A percentile compares a stretch with the other conserved stretches of the same genome.
These are phyloP conservation scores for Danielia oregonensis DNA, from an alignment of 805 yeast species.

Conservation along the genomic window DNA sequence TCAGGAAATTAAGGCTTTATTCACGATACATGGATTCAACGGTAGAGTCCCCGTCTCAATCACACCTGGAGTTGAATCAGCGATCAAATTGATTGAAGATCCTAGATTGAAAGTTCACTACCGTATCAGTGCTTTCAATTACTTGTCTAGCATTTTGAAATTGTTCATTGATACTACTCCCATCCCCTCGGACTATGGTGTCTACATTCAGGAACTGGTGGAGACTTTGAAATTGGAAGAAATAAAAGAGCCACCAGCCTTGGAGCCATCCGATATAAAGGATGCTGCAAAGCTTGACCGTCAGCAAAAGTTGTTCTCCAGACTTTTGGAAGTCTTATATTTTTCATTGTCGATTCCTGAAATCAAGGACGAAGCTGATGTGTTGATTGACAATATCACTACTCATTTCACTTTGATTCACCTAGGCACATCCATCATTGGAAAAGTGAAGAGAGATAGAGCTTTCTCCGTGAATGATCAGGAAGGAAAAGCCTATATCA, in stretches of 20 bases:
- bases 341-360: conserved; percentile 74
- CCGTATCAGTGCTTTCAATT: conserved; percentile 72
- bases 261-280: conserved; percentile 41
- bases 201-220: conserved; percentile 49
- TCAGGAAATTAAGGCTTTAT: conserved; percentile 65
- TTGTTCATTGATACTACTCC: conserved; percentile 59
- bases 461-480: conserved; percentile 72
- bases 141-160: conserved; percentile 61
- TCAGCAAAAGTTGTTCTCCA: conserved; percentile 63
- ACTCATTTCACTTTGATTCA: conserved; percentile 79
- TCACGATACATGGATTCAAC: conserved; percentile 66
- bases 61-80: conserved; percentile 79
- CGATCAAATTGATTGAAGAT: conserved; percentile 71
- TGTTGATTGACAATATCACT: conserved; percentile 60
- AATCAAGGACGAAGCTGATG: conserved; percentile 61
- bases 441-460: conserved; percentile 62
- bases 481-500: conserved; percentile 70
- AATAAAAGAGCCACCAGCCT: conserved; percentile 26
- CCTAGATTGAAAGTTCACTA: conserved; percentile 60
- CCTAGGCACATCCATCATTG: conserved; percentile 67
- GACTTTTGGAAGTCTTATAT: conserved; percentile 67
- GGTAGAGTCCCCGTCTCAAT: conserved; percentile 64
- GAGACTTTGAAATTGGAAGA: conserved; percentile 40
- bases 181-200: conserved; percentile 41
- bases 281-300: conserved; percentile 49